A percentile compares a stretch with the other conserved stretches of the same genome.
phyloP scores from a whole-genome alignment of 2,329 filamentous ascomycete genomes.

The Podosphaera fusca region DNA sequence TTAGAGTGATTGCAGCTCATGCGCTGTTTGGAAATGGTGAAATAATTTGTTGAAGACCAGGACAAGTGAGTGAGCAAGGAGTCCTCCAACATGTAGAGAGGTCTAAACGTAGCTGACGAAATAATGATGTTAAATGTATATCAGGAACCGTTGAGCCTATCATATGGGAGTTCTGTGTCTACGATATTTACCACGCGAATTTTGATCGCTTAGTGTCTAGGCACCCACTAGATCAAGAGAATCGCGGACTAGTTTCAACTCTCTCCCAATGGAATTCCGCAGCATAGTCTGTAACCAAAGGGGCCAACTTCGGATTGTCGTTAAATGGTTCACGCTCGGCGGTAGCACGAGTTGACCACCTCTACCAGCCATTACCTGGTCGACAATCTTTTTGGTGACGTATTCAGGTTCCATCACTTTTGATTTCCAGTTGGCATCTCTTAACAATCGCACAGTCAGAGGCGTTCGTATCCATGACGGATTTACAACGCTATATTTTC shows the following conservation, averaged over 20 bases:
- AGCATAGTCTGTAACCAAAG: conserved; percentile 9
- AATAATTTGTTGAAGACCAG: no score
- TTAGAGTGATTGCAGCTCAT: no score
- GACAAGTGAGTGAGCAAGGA: no score
- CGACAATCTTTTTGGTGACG: conserved; percentile 36
- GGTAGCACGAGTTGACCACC: conserved; percentile 31
- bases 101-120: no score
- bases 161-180: no score
- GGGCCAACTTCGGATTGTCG: conserved; percentile 11
- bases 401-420: conserved; percentile 33
- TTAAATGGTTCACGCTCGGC: conserved; percentile 4
- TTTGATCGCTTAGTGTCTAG: no score
- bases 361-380: conserved; percentile 30
- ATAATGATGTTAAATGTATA: no score
- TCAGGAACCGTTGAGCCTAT: no score
- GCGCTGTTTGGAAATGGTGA: no score
- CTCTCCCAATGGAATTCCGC: conserved; percentile 7
- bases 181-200: no score
- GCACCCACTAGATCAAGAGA: neutral
- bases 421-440: conserved; percentile 24
- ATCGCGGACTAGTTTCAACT: conserved; percentile 1
- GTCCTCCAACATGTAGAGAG: no score
- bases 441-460: conserved; percentile 29
- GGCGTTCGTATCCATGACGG: conserved; percentile 35
- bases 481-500: conserved; percentile 29